These are phyloP conservation scores for Calonectria pauciramosa DNA, from an alignment of 2,329 filamentous ascomycete genomes.

Conservation along the genomic window DNA sequence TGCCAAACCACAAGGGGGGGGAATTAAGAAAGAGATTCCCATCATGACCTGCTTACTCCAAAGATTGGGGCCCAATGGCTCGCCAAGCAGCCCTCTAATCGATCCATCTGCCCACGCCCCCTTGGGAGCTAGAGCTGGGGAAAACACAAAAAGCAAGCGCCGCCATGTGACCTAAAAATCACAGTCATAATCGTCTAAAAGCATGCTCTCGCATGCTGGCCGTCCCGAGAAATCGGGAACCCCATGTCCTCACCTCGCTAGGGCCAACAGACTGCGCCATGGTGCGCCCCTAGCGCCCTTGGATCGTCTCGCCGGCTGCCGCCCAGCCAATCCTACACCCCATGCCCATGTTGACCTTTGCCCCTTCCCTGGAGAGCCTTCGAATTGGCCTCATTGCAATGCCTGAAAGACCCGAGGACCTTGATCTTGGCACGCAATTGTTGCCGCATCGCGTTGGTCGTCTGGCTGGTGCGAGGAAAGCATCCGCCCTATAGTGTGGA, in stretches of 20 bases:
- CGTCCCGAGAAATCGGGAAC: slow-evolving; percentile 35
- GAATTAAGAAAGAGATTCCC: slow-evolving; percentile 28
- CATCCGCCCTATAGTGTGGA: background rate
- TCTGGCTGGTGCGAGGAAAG: background rate
- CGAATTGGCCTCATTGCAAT: background rate
- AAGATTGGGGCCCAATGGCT: background rate
- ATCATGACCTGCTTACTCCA: slow-evolving; percentile 6
- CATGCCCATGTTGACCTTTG: background rate
- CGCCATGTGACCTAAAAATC: slow-evolving; percentile 32
- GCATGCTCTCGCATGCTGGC: slow-evolving; percentile 22
- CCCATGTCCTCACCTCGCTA: slow-evolving; percentile 20
- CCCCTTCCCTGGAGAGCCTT: background rate
- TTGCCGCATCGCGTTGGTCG: background rate
- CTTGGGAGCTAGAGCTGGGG: background rate
- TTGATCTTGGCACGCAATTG: background rate
- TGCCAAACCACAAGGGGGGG: background rate
- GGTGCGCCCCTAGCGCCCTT: slow-evolving; percentile 20
- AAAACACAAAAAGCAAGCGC: slow-evolving; percentile 26
- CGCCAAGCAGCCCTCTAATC: slow-evolving; percentile 5
- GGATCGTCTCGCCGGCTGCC: slow-evolving; percentile 19
- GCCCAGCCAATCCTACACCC: slow-evolving; percentile 7
- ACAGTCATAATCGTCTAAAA: slow-evolving; percentile 25
- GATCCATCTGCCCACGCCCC: background rate
- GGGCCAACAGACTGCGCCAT: slow-evolving; percentile 31
- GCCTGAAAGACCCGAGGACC: background rate